Percentiles rank a stretch among this genome's conserved stretches.
These are phyloP conservation scores for Metarhizium rileyi DNA, from an alignment of 2,329 filamentous ascomycete genomes.

Conservation along the genomic window DNA sequence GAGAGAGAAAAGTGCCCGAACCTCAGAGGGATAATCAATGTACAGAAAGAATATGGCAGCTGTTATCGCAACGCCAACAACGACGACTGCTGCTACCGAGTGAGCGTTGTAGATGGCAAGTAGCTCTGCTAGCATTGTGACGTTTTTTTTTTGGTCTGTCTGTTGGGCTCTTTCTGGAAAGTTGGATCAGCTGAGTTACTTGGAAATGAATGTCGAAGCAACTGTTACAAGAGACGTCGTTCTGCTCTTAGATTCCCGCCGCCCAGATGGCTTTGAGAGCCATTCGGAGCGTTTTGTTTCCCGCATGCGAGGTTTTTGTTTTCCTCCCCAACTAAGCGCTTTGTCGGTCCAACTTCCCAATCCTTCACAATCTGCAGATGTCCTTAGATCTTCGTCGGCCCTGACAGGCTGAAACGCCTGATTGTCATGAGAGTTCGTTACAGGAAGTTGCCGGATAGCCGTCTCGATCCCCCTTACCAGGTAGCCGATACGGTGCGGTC, in stretches of 20 bases:
- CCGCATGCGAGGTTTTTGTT: not conserved
- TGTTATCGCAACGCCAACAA: slow-evolving; percentile 1
- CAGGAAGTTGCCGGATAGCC: no score
- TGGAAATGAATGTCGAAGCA: not conserved
- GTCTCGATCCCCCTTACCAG: no score
- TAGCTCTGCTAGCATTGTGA: not conserved
- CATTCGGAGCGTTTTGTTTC: not conserved
- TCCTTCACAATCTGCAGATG: not conserved
- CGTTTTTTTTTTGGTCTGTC: no score
- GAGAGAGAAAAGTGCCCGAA: not conserved
- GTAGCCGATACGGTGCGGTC: no score
- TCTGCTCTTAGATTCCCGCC: not conserved
- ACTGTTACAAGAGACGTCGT: not conserved
- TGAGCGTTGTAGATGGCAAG: not conserved
- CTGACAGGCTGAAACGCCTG: no score
- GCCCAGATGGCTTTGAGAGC: not conserved
- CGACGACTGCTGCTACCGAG: not conserved
- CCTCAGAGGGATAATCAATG: slow-evolving; percentile 6
- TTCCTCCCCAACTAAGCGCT: no score
- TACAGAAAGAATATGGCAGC: slow-evolving; percentile 2
- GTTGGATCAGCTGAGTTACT: no score
- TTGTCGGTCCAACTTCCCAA: not conserved
- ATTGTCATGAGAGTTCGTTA: no score
- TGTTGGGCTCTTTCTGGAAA: no score
- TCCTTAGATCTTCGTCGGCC: no score